phyloP scores from a whole-genome alignment of 495 filamentous ascomycete genomes.

The Aspergillus sclerotioniger region DNA sequence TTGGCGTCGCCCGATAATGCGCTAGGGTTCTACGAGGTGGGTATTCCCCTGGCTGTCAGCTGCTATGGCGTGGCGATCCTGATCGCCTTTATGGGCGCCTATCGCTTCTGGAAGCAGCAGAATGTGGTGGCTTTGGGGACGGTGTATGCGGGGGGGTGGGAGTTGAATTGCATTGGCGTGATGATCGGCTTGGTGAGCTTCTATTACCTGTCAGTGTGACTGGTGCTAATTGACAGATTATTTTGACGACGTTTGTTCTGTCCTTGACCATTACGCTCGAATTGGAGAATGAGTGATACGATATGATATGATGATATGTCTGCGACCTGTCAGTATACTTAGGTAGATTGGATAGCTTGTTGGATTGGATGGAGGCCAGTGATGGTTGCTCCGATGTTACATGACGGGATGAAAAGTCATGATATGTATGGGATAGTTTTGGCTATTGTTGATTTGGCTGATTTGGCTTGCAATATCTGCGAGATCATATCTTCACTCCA shows the following conservation, averaged over 20 bases:
- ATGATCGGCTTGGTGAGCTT: conserved; percentile 24
- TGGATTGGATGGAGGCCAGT: too few relatives aligned
- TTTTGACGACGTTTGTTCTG: not conserved
- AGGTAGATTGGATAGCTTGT: too few relatives aligned
- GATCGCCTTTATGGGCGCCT: conserved; percentile 55
- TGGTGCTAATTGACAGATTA: not conserved
- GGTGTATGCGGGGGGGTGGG: conserved; percentile 65
- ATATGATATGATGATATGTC: too few relatives aligned
- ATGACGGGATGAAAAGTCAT: too few relatives aligned
- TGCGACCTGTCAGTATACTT: too few relatives aligned
- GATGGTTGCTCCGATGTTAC: too few relatives aligned
- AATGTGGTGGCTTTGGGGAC: conserved; percentile 63
- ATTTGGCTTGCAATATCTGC: too few relatives aligned
- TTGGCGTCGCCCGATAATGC: conserved; percentile 19
- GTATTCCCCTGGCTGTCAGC: conserved; percentile 60
- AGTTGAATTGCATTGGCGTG: conserved; percentile 55
- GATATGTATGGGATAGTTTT: too few relatives aligned
- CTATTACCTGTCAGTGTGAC: not conserved
- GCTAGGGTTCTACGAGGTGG: conserved; percentile 62
- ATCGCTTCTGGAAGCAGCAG: conserved; percentile 70
- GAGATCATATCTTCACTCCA: too few relatives aligned
- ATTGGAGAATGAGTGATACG: not conserved
- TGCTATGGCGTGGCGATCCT: conserved; percentile 59
- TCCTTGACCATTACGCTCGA: not conserved
- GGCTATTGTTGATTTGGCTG: too few relatives aligned